Evolutionary conservation across 2,329 filamentous ascomycete species (phyloP).

Genomic region (Diaporthe citrichinensis): DNA sequence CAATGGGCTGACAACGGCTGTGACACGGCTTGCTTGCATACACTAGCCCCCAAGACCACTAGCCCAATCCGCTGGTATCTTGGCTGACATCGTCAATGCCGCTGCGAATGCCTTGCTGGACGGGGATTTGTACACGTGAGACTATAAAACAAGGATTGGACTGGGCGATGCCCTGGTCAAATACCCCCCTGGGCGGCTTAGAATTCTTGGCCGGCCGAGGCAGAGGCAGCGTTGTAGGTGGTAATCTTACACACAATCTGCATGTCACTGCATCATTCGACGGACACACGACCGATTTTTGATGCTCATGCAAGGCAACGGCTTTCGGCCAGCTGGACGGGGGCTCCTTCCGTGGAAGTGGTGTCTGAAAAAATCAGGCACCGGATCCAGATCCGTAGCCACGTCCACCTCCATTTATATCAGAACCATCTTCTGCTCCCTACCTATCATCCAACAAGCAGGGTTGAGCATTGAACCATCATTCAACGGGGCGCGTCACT

Average conservation of each 20-base stretch:
- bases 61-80: background rate
- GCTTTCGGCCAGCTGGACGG: conserved; percentile 8
- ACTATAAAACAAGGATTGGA: conserved; percentile 10
- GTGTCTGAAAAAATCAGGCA: background rate
- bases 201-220: background rate
- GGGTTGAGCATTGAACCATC: background rate
- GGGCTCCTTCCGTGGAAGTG: background rate
- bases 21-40: background rate
- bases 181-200: background rate
- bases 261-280: conserved; percentile 6
- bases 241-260: conserved; percentile 14
- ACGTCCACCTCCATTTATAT: background rate
- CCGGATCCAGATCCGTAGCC: background rate
- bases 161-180: background rate
- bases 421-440: background rate
- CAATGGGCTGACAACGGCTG: background rate
- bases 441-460: background rate
- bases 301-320: conserved; percentile 12
- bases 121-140: conserved; percentile 10
- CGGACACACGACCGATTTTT: background rate
- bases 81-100: conserved; percentile 22
- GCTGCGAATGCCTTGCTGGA: background rate
- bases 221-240: background rate
- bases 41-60: background rate
- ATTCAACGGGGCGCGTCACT: background rate